phyloP scores from a whole-genome alignment of 2,329 filamentous ascomycete genomes.

The Penicillium nordicum region DNA sequence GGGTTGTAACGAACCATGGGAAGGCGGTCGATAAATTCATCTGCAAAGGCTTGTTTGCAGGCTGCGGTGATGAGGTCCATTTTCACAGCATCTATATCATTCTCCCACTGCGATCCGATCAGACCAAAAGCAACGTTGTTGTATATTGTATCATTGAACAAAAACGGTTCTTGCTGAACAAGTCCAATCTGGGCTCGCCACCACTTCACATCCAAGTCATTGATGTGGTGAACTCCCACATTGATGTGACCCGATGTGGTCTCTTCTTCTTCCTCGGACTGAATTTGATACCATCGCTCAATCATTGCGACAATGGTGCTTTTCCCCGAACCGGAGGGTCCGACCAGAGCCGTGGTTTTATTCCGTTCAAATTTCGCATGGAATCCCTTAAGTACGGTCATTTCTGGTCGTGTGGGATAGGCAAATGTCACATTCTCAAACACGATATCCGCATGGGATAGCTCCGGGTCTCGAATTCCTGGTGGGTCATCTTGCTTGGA shows the following conservation, averaged over 20 bases:
- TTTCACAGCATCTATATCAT: slow-evolving; percentile 33
- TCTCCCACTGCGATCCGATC: slow-evolving; percentile 35
- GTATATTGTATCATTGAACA: slow-evolving; percentile 65
- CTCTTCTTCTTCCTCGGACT: neutral
- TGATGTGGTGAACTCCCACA: slow-evolving; percentile 53
- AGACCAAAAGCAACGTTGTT: slow-evolving; percentile 62
- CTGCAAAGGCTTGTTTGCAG: slow-evolving; percentile 64
- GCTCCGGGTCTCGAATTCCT: slow-evolving; percentile 31
- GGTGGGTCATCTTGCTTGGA: slow-evolving; percentile 6
- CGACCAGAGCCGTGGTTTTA: slow-evolving; percentile 45
- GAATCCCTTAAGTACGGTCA: slow-evolving; percentile 30
- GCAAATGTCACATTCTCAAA: neutral
- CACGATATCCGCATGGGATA: neutral
- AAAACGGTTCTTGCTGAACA: slow-evolving; percentile 65
- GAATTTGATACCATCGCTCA: slow-evolving; percentile 43
- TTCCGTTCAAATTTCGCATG: slow-evolving; percentile 33
- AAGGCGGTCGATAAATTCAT: slow-evolving; percentile 64
- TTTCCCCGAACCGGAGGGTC: slow-evolving; percentile 46
- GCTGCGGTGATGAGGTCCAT: slow-evolving; percentile 58
- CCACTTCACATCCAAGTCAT: slow-evolving; percentile 60
- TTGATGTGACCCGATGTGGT: slow-evolving; percentile 47
- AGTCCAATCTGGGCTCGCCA: slow-evolving; percentile 59
- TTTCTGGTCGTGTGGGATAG: neutral
- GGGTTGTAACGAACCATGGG: slow-evolving; percentile 37
- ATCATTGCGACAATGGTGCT: slow-evolving; percentile 45